Evolutionary conservation across 805 yeast genomes (phyloP), one percentile per base, ranked within the genome.

Genomic region (Gaillardinia entomophila): DNA sequence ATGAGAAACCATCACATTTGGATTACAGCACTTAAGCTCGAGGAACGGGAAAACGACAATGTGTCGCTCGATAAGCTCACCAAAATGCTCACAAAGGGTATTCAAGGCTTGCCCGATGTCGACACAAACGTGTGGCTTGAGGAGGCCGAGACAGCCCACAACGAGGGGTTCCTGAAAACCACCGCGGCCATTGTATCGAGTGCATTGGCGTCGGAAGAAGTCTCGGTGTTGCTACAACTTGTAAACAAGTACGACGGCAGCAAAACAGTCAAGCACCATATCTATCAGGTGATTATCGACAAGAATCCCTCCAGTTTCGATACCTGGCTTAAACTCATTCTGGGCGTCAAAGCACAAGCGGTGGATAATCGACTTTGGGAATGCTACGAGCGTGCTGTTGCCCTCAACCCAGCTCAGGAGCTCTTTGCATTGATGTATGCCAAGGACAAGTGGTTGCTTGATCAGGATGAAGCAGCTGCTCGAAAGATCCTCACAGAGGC

Each of bases 21-120:
- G 90, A 56, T 86, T 2, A 63, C 79, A 0, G 87, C 87, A 1
- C 69, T 78, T 1, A 73, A 77, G 41, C 48, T 87, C 11, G 94
- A 86, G 52, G 72, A 66, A 34, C 38, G 63, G 16, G 90, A 79
- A 45, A 60, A 66, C 35, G 49, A 56, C 1, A 51, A 56, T 4
- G 62, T 62, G 6, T 56, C 62, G n/a, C 66, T 59, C n/a, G 52
- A 60, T 1, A 72, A 75, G 38, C 53, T 79, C 1, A 53, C 53
- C 4, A 68, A 65, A 46, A 45, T 83, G 45, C 46, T 81, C 35
- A 54, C 55, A 19, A 71, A 74, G 48, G 79, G 78, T 30, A 50
- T 66, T 13, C 46, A 60, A 31, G 71, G 74, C 28, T 38, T 48
- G 30, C 23, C 26, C 8, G 20, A 16, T 23, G 16, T 35, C 13